Conservation (phyloP, 768 basidiomycete species). For the Amanita fuliginea region DNA sequence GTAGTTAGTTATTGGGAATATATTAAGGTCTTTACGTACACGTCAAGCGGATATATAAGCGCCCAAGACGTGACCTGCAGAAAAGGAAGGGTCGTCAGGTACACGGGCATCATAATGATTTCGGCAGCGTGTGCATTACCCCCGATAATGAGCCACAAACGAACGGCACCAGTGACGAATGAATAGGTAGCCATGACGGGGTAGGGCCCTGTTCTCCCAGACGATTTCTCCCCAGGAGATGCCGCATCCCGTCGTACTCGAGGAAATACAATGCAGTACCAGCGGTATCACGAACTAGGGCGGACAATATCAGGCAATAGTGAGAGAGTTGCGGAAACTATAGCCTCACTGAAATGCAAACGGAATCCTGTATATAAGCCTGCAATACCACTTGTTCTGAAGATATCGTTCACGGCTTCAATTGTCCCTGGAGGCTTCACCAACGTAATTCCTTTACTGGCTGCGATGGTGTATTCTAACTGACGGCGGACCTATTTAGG, state of each 20-base stretch:
- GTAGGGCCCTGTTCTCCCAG: conserved; percentile 73
- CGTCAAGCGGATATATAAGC: conserved; percentile 88
- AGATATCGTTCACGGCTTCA: conserved; percentile 74
- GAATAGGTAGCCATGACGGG: conserved; percentile 82
- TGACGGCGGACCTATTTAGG: conserved; percentile 72
- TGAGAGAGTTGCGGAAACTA: background rate
- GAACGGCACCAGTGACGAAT: conserved; percentile 73
- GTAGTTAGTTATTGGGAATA: background rate
- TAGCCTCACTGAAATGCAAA: conserved; percentile 65
- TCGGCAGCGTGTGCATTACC: conserved; percentile 26
- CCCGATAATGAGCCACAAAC: conserved; percentile 86
- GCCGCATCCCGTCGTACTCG: conserved; percentile 88
- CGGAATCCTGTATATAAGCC: conserved; percentile 80
- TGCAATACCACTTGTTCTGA: conserved; percentile 44
- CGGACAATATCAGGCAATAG: background rate
- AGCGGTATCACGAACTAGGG: conserved; percentile 71
- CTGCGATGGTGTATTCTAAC: conserved; percentile 85
- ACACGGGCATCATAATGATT: conserved; percentile 19
- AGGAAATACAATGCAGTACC: conserved; percentile 91
- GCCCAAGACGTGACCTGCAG: conserved; percentile 68
- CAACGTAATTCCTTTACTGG: conserved; percentile 60
- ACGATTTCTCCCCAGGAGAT: conserved; percentile 68
- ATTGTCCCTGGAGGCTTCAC: conserved; percentile 69
- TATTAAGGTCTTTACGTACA: conserved; percentile 36
- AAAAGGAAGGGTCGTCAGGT: conserved; percentile 17